Base-by-base conservation (phyloP, 2,329 filamentous ascomycete species). In the Coleophoma cylindrospora region DNA sequence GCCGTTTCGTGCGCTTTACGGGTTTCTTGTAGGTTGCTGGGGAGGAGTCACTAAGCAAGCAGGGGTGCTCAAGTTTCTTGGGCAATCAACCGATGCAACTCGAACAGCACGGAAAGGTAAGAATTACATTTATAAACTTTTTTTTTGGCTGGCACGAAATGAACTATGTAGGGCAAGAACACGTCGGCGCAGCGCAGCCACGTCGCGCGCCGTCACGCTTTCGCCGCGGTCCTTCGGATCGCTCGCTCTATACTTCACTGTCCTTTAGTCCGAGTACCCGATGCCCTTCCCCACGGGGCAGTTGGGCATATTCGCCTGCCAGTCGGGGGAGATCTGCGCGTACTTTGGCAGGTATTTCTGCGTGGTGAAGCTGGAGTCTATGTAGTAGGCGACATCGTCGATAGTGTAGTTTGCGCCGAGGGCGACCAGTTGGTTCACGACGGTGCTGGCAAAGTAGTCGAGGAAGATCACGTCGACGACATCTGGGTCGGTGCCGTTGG, bases 401-500 rank as follows among this genome's bases (percentile, higher is more conserved):
- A 38, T 51, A 1, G 63, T 65, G 46, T 66, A 66, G 8, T 61
- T 59, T 2, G 50, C 64, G 13, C 66, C 64, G n/a, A 64, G 47
- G 3, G 48, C 46, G 36, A 84, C 83, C 52, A 95, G 72, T 2
- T 89, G 89, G 9, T 85, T 70, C 17, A 95, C 69, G 43, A 97
- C 74, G 76, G 85, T 92, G 12, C 82, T 83, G 67, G 92, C 80
- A 43, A 96, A 84, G 65, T 96, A 97, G 64, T 95, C 90, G 50
- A 95, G 81, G 65, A 94, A 97, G 13, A 96, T 82, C 6, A 97
- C 68, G 65, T 97, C 91, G 1, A 97, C 89, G 1, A 70, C 83
- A 45, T 85, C 80, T 0, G 89, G 88, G 17, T 52, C 51, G 17
- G 78, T 72, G 4, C 65, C 65, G 17, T 68, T 59, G 0, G 63